Evolutionary conservation across 768 basidiomycete genomes (phyloP).

Genomic region (Phanerochaete sordida): DNA sequence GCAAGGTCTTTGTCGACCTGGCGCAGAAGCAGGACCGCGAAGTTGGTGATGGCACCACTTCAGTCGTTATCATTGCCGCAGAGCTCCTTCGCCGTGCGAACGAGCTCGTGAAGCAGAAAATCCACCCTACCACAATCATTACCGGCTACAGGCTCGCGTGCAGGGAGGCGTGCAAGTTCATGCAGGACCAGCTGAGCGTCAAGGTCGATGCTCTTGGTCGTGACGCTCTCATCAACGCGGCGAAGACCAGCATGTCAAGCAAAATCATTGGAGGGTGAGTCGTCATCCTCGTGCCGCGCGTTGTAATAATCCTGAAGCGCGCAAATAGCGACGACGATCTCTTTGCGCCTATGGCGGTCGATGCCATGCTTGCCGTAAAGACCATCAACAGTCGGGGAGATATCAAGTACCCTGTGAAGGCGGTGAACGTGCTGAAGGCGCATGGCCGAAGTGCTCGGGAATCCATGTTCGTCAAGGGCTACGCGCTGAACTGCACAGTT

Average conservation of each 20-base stretch:
- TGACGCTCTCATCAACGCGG: slow-evolving; percentile 91
- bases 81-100: slow-evolving; percentile 93
- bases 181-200: slow-evolving; percentile 95
- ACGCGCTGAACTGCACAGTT: slow-evolving; percentile 97
- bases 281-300: slow-evolving; percentile 2
- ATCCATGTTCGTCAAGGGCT: slow-evolving; percentile 91
- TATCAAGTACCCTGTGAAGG: slow-evolving; percentile 98
- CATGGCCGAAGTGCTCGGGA: slow-evolving; percentile 95
- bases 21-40: slow-evolving; percentile 99
- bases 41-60: slow-evolving; percentile 98
- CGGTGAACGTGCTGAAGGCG: slow-evolving; percentile 96
- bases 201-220: slow-evolving; percentile 91
- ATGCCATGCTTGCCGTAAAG: slow-evolving; percentile 97
- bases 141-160: slow-evolving; percentile 97
- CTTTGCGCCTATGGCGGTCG: slow-evolving; percentile 98
- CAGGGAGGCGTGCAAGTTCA: slow-evolving; percentile 94
- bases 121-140: slow-evolving; percentile 99
- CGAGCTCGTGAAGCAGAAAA: slow-evolving; percentile 96
- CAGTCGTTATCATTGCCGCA: slow-evolving; percentile 95
- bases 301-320: neutral
- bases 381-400: slow-evolving; percentile 93
- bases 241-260: slow-evolving; percentile 98
- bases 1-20: slow-evolving; percentile 95
- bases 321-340: slow-evolving; percentile 87
- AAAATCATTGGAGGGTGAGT: slow-evolving; percentile 96